Percentiles rank a stretch among this genome's conserved stretches.
Evolutionary conservation across 1,284 basidiomycete genomes (phyloP).

Genomic region (Grifola frondosa): DNA sequence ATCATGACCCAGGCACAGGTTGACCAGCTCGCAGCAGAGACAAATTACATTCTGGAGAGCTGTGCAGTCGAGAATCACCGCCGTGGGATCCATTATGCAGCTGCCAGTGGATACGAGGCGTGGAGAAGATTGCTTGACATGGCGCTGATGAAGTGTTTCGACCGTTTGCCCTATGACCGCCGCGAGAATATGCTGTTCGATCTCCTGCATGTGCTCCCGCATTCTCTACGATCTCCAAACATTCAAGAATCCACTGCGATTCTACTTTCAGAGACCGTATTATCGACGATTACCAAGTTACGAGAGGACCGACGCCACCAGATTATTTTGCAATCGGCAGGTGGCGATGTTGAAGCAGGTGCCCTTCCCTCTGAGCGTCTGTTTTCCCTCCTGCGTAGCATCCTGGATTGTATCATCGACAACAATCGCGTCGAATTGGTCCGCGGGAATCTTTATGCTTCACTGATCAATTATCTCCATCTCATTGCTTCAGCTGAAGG

Average conservation of each 20-base stretch:
- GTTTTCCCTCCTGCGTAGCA: constrained; percentile 69
- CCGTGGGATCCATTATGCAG: constrained; percentile 73
- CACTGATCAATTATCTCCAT: constrained; percentile 87
- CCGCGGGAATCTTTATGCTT: constrained; percentile 96
- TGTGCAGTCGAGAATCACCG: constrained; percentile 87
- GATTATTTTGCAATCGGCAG: constrained; percentile 60
- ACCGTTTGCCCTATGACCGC: constrained; percentile 73
- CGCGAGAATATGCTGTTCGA: constrained; percentile 88
- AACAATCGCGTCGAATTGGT: constrained; percentile 83
- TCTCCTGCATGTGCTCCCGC: constrained; percentile 75
- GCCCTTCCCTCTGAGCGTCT: constrained; percentile 81
- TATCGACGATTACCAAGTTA: constrained; percentile 84
- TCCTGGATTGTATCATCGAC: constrained; percentile 77
- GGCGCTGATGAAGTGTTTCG: constrained; percentile 81
- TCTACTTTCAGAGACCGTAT: constrained; percentile 77
- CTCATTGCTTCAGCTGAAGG: constrained; percentile 50
- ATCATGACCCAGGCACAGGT: constrained; percentile 62
- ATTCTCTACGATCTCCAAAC: constrained; percentile 55
- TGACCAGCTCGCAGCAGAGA: constrained; percentile 73
- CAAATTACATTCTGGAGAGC: constrained; percentile 74
- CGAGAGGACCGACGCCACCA: constrained; percentile 75
- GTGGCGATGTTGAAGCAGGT: constrained; percentile 54
- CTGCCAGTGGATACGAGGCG: constrained; percentile 70
- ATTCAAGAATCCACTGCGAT: constrained; percentile 74
- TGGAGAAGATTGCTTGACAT: constrained; percentile 86